Conservation (phyloP, 2,329 filamentous ascomycete species). For the Alternaria panax region DNA sequence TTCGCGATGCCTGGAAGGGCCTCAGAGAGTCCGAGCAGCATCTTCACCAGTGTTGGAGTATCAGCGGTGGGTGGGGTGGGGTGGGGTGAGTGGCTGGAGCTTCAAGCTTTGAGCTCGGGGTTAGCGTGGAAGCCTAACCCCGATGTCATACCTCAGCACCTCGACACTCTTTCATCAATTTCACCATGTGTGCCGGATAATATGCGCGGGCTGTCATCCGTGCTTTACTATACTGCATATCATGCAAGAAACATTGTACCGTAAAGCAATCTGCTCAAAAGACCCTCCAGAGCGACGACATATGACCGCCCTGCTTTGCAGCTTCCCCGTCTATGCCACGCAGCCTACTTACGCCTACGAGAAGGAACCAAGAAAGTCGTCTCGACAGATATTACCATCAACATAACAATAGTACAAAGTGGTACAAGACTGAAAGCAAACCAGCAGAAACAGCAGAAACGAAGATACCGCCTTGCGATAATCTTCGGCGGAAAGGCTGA, state of each 20-base stretch:
- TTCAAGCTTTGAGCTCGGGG: constrained; percentile 2
- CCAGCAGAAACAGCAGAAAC: constrained; percentile 3
- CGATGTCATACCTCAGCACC: constrained; percentile 10
- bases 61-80: background rate
- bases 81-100: background rate
- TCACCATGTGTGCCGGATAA: background rate
- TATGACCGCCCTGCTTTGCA: constrained; percentile 11
- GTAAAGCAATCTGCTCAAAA: constrained; percentile 2
- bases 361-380: background rate
- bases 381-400: constrained; percentile 1
- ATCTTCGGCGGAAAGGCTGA: background rate
- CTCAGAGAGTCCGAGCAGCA: constrained; percentile 45
- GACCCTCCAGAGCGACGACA: background rate
- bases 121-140: constrained; percentile 8
- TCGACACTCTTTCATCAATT: background rate
- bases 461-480: background rate
- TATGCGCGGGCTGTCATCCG: background rate
- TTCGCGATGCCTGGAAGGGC: constrained; percentile 48
- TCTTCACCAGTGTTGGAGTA: constrained; percentile 19
- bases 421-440: constrained; percentile 2
- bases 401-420: constrained; percentile 6
- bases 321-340: constrained; percentile 15
- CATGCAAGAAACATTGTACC: background rate
- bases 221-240: background rate
- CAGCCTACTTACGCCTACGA: constrained; percentile 9